These are phyloP conservation scores for Penicillium sp. DNA, from an alignment of 2,329 filamentous ascomycete species.

Conservation along the genomic window DNA sequence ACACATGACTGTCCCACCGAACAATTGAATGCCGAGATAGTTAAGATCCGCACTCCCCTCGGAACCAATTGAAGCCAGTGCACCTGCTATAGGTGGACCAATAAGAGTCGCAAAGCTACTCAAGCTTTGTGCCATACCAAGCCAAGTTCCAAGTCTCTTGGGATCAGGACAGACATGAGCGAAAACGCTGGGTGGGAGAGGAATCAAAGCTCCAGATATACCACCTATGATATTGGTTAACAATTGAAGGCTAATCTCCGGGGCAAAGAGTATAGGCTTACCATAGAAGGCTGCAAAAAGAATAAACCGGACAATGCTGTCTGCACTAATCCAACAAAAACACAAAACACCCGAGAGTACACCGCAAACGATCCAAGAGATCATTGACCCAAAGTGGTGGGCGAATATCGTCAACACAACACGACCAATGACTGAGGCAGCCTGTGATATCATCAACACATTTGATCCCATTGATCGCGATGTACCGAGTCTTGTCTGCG, in stretches of 20 bases:
- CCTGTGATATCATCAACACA: conserved; percentile 62
- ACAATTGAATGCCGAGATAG: conserved; percentile 49
- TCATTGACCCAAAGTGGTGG: conserved; percentile 56
- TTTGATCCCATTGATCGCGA: conserved; percentile 50
- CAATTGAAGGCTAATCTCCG: neutral
- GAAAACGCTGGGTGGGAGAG: conserved; percentile 60
- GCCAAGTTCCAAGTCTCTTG: conserved; percentile 46
- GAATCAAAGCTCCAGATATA: conserved; percentile 60
- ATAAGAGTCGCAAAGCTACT: conserved; percentile 49
- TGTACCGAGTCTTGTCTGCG: conserved; percentile 31
- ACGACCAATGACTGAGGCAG: conserved; percentile 55
- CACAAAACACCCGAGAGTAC: conserved; percentile 40
- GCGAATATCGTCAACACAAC: conserved; percentile 56
- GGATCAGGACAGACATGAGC: conserved; percentile 51
- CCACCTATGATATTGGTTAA: conserved; percentile 39
- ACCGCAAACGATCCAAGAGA: conserved; percentile 52
- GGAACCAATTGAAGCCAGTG: conserved; percentile 41
- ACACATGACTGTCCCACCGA: conserved; percentile 43
- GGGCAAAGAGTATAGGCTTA: neutral
- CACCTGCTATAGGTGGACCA: conserved; percentile 51
- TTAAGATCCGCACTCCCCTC: conserved; percentile 26
- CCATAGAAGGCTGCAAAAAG: conserved; percentile 60
- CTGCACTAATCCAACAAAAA: conserved; percentile 58
- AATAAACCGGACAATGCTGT: conserved; percentile 51
- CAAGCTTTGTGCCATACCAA: conserved; percentile 52